Percentiles rank a stretch among this genome's conserved stretches.
These are phyloP conservation scores for Cenchrus purpureus DNA, from an alignment of 176 grass and related monocot genomes.

Conservation along the genomic window DNA sequence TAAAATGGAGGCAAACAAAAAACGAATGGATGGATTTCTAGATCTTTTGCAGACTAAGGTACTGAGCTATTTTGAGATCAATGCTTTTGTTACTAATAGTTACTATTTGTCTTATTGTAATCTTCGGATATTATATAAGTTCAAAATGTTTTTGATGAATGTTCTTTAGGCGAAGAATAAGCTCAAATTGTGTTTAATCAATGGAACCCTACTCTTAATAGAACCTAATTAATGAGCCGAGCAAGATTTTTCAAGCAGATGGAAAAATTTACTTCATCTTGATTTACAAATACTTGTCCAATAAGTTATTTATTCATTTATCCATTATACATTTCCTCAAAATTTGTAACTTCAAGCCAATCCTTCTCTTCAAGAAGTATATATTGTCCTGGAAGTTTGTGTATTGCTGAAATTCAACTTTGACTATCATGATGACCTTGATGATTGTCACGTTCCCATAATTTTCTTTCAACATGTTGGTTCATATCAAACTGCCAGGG, in stretches of 20 bases:
- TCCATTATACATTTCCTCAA: background rate
- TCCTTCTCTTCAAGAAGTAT: background rate
- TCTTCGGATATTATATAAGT: background rate
- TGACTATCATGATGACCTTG: background rate
- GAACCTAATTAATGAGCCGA: background rate
- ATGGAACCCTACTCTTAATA: background rate
- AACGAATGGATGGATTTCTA: conserved; percentile 73
- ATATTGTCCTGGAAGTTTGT: background rate
- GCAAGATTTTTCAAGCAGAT: conserved; percentile 1
- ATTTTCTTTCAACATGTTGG: conserved; percentile 24
- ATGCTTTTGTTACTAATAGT: background rate
- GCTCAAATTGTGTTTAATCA: background rate
- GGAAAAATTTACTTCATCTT: background rate
- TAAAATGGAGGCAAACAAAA: conserved; percentile 93
- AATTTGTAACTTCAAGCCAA: background rate
- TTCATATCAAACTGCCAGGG: conserved; percentile 49
- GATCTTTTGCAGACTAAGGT: conserved; percentile 69
- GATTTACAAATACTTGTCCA: background rate
- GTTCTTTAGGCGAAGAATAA: background rate
- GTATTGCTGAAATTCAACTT: background rate
- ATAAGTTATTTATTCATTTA: background rate
- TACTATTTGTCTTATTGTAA: background rate
- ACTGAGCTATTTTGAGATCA: background rate
- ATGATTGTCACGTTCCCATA: background rate
- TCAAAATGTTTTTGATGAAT: background rate